Evolutionary conservation across 2,329 filamentous ascomycete species (phyloP).

Genomic region (Aspergillus jensenii): DNA sequence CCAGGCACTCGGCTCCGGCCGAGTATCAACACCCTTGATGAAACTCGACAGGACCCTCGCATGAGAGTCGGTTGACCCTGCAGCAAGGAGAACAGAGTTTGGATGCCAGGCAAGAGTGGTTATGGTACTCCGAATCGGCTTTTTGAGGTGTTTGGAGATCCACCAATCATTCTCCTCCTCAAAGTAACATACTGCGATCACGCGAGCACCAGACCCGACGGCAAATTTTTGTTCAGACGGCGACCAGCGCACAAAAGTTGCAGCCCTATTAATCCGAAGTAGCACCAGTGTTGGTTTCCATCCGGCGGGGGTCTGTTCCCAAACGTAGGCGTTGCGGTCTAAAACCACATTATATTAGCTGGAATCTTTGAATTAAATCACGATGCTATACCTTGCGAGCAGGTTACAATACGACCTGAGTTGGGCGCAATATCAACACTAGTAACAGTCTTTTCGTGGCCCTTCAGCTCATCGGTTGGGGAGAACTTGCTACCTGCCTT

Average conservation of each 20-base stretch:
- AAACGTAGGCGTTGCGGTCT: slow-evolving; percentile 98
- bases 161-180: slow-evolving; percentile 99
- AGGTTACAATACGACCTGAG: slow-evolving; percentile 92
- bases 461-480: slow-evolving; percentile 88
- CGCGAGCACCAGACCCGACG: slow-evolving; percentile 90
- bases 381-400: slow-evolving; percentile 73
- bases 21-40: slow-evolving; percentile 88
- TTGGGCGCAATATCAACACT: slow-evolving; percentile 92
- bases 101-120: slow-evolving; percentile 96
- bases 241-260: slow-evolving; percentile 96
- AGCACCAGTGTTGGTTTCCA: slow-evolving; percentile 98
- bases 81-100: slow-evolving; percentile 91
- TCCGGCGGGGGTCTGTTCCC: slow-evolving; percentile 87
- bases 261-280: slow-evolving; percentile 93
- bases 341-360: slow-evolving; percentile 11
- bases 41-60: slow-evolving; percentile 93
- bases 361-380: neutral
- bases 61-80: slow-evolving; percentile 95
- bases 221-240: slow-evolving; percentile 97
- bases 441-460: slow-evolving; percentile 95
- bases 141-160: slow-evolving; percentile 99
- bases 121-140: slow-evolving; percentile 95
- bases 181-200: slow-evolving; percentile 97
- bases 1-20: slow-evolving; percentile 86
- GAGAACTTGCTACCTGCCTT: slow-evolving; percentile 72